Conservation (phyloP, 129 eudicot species). For the Flaveria ramosissima region DNA sequence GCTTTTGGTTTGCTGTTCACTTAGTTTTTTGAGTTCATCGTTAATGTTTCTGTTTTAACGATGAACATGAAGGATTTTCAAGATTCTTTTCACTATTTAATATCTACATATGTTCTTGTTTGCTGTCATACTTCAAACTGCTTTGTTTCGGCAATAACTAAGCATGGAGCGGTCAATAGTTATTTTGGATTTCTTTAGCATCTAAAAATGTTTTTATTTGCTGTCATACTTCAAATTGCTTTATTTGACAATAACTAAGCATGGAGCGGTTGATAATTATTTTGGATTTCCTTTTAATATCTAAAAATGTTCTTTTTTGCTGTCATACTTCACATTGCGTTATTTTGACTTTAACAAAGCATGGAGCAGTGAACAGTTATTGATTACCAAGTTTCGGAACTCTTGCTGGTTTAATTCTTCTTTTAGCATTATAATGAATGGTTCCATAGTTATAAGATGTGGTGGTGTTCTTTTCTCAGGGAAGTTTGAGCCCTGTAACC, state of each 20-base stretch:
- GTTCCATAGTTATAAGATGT: neutral
- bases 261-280: neutral
- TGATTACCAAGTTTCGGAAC: neutral
- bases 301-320: neutral
- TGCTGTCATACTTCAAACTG: neutral
- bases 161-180: neutral
- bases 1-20: neutral
- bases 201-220: neutral
- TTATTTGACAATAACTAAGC: neutral
- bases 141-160: neutral
- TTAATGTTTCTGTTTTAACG: neutral
- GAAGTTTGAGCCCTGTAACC: conserved; percentile 49
- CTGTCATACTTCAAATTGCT: neutral
- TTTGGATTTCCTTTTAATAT: neutral
- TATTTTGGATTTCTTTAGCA: neutral
- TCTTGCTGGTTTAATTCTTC: neutral
- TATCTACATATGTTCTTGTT: neutral
- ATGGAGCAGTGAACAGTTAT: neutral
- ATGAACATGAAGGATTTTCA: neutral
- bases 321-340: neutral
- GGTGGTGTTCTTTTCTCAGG: conserved; percentile 33
- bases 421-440: neutral
- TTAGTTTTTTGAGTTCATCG: neutral
- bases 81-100: too few species aligned
- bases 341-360: neutral